Conservation (phyloP, 2,329 filamentous ascomycete genomes). For the Fusarium sp. region DNA sequence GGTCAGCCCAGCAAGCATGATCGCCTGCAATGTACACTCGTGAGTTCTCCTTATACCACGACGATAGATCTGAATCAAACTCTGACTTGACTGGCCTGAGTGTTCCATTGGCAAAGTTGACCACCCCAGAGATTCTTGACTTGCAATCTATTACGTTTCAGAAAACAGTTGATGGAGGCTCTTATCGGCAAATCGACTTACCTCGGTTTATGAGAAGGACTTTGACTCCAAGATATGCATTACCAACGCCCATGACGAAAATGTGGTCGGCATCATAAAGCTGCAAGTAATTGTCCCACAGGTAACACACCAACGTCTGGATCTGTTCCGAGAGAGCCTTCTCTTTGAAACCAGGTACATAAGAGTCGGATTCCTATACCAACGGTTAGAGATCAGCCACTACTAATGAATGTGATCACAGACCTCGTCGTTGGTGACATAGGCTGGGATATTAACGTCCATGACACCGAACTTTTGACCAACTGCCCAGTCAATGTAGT, state of each 20-base stretch:
- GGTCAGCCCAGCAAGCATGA: slow-evolving; percentile 79
- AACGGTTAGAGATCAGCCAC: slow-evolving; percentile 19
- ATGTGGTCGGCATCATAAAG: slow-evolving; percentile 76
- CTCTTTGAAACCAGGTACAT: slow-evolving; percentile 56
- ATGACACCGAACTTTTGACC: slow-evolving; percentile 83
- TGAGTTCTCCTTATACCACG: slow-evolving; percentile 87
- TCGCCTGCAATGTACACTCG: slow-evolving; percentile 78
- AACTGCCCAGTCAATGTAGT: slow-evolving; percentile 86
- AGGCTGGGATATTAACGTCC: slow-evolving; percentile 88
- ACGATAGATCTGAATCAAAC: slow-evolving; percentile 73
- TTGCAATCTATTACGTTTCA: slow-evolving; percentile 64
- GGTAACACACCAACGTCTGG: slow-evolving; percentile 80
- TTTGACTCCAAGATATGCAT: slow-evolving; percentile 85
- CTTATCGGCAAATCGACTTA: slow-evolving; percentile 48
- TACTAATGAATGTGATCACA: slow-evolving; percentile 33
- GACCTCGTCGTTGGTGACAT: slow-evolving; percentile 72
- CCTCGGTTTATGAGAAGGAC: slow-evolving; percentile 81
- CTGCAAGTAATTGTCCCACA: slow-evolving; percentile 98
- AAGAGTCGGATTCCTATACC: slow-evolving; percentile 57
- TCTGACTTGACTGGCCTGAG: slow-evolving; percentile 84
- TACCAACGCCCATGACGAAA: slow-evolving; percentile 88
- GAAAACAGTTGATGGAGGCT: neutral
- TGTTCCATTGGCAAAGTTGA: slow-evolving; percentile 83
- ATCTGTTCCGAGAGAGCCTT: slow-evolving; percentile 65
- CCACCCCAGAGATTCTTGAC: slow-evolving; percentile 72